Conservation (phyloP, 352 stramenopile genomes). For the Stramenopiles sp. region DNA sequence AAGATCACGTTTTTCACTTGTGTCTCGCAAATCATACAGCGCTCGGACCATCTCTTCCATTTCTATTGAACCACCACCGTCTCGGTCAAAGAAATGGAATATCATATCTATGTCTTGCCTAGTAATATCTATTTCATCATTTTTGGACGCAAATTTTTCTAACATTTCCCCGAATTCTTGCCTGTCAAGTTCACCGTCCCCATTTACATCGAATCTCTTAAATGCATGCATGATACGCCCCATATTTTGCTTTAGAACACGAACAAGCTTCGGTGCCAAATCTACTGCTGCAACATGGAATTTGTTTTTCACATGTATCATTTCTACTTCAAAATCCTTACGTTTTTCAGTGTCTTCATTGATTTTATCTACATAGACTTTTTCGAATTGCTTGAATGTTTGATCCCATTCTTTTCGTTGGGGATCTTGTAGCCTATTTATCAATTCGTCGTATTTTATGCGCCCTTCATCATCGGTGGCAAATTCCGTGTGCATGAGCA, state of each 20-base stretch:
- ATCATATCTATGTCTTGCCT: conserved; percentile 8
- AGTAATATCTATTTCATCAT: not conserved
- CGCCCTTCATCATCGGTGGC: not conserved
- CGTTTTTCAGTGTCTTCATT: not conserved
- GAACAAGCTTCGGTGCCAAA: not conserved
- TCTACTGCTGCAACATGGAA: not conserved
- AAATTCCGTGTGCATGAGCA: not conserved
- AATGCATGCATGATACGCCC: not conserved
- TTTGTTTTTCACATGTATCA: not conserved
- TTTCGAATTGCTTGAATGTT: not conserved
- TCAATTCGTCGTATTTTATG: not conserved
- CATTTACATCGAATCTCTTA: not conserved
- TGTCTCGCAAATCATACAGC: not conserved
- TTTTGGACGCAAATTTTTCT: not conserved
- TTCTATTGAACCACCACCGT: conserved; percentile 4
- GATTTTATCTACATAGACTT: not conserved
- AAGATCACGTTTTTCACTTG: not conserved
- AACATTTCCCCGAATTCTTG: not conserved
- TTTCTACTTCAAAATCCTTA: not conserved
- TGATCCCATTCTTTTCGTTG: not conserved
- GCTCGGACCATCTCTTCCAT: not conserved
- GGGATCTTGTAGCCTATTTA: not conserved
- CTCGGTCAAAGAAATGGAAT: not conserved
- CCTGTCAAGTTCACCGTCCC: not conserved
- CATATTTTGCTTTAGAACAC: not conserved